Evolutionary conservation across 2,329 filamentous ascomycete species (phyloP), one percentile per base, ranked within the genome.

Genomic region (Fusarium transvaalense): DNA sequence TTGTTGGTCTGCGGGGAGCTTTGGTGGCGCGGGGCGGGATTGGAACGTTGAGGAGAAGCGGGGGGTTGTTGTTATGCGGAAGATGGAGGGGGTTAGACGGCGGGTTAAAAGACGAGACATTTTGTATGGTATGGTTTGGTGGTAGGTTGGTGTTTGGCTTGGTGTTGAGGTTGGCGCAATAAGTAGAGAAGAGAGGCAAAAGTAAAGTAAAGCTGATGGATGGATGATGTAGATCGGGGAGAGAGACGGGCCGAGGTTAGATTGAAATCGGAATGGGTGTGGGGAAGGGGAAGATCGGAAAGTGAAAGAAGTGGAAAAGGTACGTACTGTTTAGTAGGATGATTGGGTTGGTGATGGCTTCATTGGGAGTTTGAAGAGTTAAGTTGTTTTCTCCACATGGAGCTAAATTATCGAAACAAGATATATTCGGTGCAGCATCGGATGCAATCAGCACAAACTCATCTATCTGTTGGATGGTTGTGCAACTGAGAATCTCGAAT

Each of bases 1-100:
- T 83, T 97, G 94, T 73, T 97, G 91, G 79, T 92, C 89, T 74
- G 93, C 89, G 9, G 95, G 93, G 13, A 98, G 92, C 48, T 93
- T 92, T 0, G 93, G 94, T 17, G 96, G 96, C 10, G 92, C 82
- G 25, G 95, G 92, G 14, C 83, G 83, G 19, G 82, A 75, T 56
- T 80, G 77, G 80, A 85, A 87, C 66, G 81, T 70, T 60, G 79
- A 77, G 29, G 41, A 56, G 45, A 52, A 35, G 29, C 60, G 62
- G 46, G 79, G 76, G 79, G 85, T 86, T 68, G 80, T 67, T 58
- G 79, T 76, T n/a, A 29, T 45, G 53, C 43, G 56, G 32, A 50
- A 46, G 53, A 58, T 51, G 50, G 39, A 17, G 21, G 53, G 65
- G 50, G 52, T 61, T 25, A 60, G 58, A 53, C 74, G 74, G 57